Base-by-base conservation (phyloP, 2,329 filamentous ascomycete species). In the Grosmannia clavigera region DNA sequence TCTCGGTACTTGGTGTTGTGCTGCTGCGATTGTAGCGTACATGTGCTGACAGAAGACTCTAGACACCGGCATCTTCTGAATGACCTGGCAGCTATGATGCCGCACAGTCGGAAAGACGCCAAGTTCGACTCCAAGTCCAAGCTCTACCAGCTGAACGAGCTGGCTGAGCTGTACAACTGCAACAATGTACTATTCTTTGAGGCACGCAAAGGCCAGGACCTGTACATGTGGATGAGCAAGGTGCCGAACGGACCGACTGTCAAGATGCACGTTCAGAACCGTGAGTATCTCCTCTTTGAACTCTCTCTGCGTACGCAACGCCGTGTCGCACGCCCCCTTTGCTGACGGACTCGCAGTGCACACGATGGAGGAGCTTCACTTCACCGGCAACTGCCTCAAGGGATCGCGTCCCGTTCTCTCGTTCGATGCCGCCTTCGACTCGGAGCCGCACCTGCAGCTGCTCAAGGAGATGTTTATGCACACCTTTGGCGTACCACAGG, bases 121-220 rank as follows among this genome's bases (percentile, higher is more conserved):
- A 99, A 99, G 75, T 89, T 96, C 66, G 94, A 99, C 73, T 94
- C 90, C 58, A 97, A 97, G 76, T 92, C 89, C 46, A 91, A 94
- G 77, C 81, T 91, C 67, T 81, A 84, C 80, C 78, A 88, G 70
- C 82, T 95, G 58, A 94, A 94, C 75, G 89, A 92, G 68, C 69
- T 77, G 50, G 81, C 81, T 46, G 83, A 86, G 65, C 80, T 92
- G 35, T 90, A 92, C 78, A 91, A 90, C 71, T 92, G 88, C 81
- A 92, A 92, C 76, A 89, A 92, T 71, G 82, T 92, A 62, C 81
- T 96, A 63, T 99, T 96, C 76, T 95, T 96, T 71, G 92, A 99
- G 76, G 92, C 92, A 54, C 82, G 92, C 62, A 99, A 97, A 74
- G 89, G 87, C 62, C 87, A 96, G 74, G 94, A 97, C 78, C 78